Percentiles rank a stretch among this genome's conserved stretches.
These are phyloP conservation scores for Globisporangium parvum DNA, from an alignment of 352 stramenopile genomes.

Conservation along the genomic window DNA sequence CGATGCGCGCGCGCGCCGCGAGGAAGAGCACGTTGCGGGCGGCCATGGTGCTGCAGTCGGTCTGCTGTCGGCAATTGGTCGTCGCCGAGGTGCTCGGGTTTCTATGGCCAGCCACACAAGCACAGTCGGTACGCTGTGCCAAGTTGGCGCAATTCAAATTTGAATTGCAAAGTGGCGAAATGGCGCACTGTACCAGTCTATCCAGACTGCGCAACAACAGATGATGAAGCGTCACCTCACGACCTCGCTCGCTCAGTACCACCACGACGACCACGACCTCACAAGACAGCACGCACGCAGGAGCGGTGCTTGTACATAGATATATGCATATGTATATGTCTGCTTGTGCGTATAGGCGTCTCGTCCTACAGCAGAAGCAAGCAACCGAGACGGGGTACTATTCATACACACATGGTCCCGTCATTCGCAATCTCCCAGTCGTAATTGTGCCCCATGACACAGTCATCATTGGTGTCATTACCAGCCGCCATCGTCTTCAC, in stretches of 20 bases:
- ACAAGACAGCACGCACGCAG: no score
- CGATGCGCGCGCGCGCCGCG: constrained; percentile 7
- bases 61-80: not conserved
- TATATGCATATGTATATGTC: no score
- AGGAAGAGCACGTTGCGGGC: constrained; percentile 9
- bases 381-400: constrained; percentile 2
- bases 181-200: no score
- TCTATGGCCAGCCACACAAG: no score
- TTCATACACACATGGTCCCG: constrained; percentile 4
- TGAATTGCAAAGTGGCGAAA: no score
- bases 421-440: not conserved
- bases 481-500: not conserved
- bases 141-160: no score
- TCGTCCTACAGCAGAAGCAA: not conserved
- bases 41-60: constrained; percentile 5
- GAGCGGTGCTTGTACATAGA: no score
- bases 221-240: no score
- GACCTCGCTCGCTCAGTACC: no score
- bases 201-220: no score
- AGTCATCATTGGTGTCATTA: constrained; percentile 4
- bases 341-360: not conserved
- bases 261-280: no score
- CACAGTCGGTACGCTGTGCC: no score
- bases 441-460: not conserved
- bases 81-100: not conserved